These are phyloP conservation scores for Metschnikowia continentalis DNA, from an alignment of 805 yeast genomes.

Conservation along the genomic window DNA sequence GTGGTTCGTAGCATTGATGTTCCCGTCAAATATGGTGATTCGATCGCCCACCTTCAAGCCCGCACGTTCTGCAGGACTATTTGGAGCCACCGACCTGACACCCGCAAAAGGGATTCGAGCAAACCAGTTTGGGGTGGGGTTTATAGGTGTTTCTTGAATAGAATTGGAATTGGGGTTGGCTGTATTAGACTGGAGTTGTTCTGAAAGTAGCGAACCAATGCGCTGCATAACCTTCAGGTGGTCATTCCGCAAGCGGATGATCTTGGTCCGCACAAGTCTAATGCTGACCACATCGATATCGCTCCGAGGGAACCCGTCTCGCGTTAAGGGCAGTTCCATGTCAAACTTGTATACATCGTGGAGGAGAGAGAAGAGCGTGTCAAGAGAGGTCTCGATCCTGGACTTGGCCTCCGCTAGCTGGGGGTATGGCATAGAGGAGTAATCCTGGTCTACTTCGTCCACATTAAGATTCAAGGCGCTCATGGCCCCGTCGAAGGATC, in stretches of 20 bases:
- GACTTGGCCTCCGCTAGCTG: constrained; percentile 17
- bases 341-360: constrained; percentile 43
- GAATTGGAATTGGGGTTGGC: background rate
- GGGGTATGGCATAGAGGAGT: constrained; percentile 7
- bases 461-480: constrained; percentile 13
- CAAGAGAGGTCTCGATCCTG: constrained; percentile 36
- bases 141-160: background rate
- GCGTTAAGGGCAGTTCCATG: constrained; percentile 62
- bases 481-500: constrained; percentile 15
- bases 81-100: constrained; percentile 44
- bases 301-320: constrained; percentile 83
- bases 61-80: constrained; percentile 52
- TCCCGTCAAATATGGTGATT: constrained; percentile 48
- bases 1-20: constrained; percentile 53
- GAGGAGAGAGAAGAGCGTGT: constrained; percentile 39
- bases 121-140: background rate
- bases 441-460: constrained; percentile 3
- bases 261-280: constrained; percentile 56
- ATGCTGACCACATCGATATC: constrained; percentile 76
- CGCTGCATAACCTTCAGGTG: constrained; percentile 44
- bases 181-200: constrained; percentile 31
- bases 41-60: constrained; percentile 57
- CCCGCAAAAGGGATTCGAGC: constrained; percentile 47
- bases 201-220: constrained; percentile 44
- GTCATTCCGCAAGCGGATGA: constrained; percentile 71